These are phyloP conservation scores for Naematelia aurantialba DNA, from an alignment of 768 basidiomycete genomes.

Conservation along the genomic window DNA sequence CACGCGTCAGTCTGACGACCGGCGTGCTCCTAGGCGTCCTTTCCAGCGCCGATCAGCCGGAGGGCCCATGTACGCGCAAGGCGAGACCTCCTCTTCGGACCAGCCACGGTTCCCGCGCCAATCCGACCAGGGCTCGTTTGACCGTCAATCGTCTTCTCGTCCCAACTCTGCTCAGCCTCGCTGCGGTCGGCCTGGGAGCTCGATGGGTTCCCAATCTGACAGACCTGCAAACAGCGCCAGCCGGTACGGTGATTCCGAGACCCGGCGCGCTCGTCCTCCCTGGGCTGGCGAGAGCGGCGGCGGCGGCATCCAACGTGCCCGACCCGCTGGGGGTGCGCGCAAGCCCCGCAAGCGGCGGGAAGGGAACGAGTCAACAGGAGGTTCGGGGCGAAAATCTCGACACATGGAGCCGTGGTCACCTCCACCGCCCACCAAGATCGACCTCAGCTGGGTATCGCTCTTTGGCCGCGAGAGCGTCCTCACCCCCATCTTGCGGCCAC, in stretches of 20 bases:
- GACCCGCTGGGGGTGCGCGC: constrained; percentile 62
- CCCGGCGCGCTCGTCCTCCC: too few species aligned
- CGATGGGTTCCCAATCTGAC: background rate
- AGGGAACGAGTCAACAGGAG: constrained; percentile 65
- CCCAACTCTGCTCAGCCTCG: background rate
- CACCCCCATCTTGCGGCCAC: constrained; percentile 6
- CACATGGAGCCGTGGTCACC: background rate
- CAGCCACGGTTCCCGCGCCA: background rate
- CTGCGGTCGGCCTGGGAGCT: background rate
- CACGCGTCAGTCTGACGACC: background rate
- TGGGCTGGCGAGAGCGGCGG: too few species aligned
- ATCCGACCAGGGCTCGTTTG: background rate
- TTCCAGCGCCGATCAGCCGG: background rate
- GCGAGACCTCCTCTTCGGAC: background rate
- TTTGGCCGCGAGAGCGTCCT: constrained; percentile 21
- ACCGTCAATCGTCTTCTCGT: background rate
- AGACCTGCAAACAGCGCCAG: background rate
- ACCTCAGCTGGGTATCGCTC: constrained; percentile 6
- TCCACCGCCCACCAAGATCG: background rate
- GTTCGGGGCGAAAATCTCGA: background rate
- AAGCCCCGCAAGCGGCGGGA: constrained; percentile 63
- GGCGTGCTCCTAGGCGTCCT: background rate
- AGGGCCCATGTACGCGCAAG: too few species aligned
- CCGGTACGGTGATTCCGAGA: background rate
- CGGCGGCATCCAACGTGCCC: too few species aligned